phyloP scores from a whole-genome alignment of 2,329 filamentous ascomycete species.

The Sporothrix brunneoviolacea region DNA sequence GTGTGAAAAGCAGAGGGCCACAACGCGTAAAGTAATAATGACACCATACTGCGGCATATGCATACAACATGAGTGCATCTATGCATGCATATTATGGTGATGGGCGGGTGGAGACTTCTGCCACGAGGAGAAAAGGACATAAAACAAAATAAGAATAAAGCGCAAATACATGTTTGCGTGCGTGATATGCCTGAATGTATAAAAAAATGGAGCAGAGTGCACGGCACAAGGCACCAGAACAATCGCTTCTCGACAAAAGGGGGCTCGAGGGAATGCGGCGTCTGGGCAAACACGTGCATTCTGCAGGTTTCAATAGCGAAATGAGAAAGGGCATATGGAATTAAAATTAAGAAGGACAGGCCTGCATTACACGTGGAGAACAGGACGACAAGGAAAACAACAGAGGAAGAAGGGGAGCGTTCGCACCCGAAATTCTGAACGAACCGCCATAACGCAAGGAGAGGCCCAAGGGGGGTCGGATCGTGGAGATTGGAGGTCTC shows the following conservation, averaged over 20 bases:
- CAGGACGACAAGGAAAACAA: background rate
- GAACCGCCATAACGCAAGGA: background rate
- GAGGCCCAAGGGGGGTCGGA: background rate
- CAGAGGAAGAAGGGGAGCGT: background rate
- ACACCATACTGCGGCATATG: too few relatives aligned
- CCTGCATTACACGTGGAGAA: background rate
- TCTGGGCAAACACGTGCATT: too few relatives aligned
- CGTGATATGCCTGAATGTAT: too few relatives aligned
- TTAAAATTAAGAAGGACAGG: background rate
- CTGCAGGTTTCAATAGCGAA: background rate
- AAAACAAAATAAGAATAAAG: background rate
- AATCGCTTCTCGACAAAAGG: too few relatives aligned
- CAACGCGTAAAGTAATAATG: too few relatives aligned
- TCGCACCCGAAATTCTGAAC: too few relatives aligned
- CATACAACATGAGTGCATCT: too few relatives aligned
- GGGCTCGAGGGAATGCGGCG: too few relatives aligned
- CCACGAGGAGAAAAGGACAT: background rate
- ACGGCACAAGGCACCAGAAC: too few relatives aligned
- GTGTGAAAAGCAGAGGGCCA: too few relatives aligned
- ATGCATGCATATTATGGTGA: too few relatives aligned
- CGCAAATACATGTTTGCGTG: background rate
- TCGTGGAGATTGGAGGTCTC: conserved; percentile 6
- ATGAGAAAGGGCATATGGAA: background rate
- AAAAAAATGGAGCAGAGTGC: too few relatives aligned
- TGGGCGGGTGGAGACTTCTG: conserved; percentile 2